Evolutionary conservation across 192 early-diverging fungal species (phyloP).

Genomic region (Rhizoclosmatium globosum): DNA sequence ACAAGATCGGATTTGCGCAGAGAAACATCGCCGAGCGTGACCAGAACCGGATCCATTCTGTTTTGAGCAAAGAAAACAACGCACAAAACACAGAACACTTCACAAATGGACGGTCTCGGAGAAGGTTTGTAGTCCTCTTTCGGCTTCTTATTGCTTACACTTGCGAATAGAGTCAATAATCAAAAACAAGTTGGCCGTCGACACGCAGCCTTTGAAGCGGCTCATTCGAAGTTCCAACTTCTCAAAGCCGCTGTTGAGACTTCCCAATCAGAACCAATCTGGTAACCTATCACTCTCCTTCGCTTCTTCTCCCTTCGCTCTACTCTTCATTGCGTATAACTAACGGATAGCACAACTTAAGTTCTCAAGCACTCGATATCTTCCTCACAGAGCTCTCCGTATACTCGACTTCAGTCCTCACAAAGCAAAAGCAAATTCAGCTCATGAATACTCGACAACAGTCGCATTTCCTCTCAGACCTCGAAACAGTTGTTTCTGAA

Average conservation of each 20-base stretch:
- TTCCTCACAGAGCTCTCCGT: constrained; percentile 54
- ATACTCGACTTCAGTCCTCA: constrained; percentile 50
- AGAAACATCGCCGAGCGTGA: constrained; percentile 20
- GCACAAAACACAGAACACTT: neutral
- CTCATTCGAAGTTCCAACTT: constrained; percentile 16
- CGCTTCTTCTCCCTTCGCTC: neutral
- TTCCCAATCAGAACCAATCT: neutral
- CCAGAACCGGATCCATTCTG: neutral
- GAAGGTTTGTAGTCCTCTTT: neutral
- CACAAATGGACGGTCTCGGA: neutral
- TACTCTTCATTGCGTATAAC: constrained; percentile 8
- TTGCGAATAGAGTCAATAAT: constrained; percentile 40
- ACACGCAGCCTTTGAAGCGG: constrained; percentile 44
- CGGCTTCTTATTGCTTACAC: neutral
- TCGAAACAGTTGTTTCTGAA: constrained; percentile 41
- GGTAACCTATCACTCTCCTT: neutral
- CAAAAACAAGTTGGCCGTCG: constrained; percentile 39
- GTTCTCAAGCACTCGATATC: constrained; percentile 26
- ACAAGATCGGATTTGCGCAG: constrained; percentile 35
- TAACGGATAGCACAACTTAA: neutral
- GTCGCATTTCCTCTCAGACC: constrained; percentile 47
- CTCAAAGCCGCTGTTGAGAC: constrained; percentile 7
- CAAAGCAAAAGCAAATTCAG: constrained; percentile 60
- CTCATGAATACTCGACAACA: constrained; percentile 62
- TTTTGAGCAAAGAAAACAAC: neutral